Conservation (phyloP, 805 yeast genomes). For the Teunomyces kruisii region DNA sequence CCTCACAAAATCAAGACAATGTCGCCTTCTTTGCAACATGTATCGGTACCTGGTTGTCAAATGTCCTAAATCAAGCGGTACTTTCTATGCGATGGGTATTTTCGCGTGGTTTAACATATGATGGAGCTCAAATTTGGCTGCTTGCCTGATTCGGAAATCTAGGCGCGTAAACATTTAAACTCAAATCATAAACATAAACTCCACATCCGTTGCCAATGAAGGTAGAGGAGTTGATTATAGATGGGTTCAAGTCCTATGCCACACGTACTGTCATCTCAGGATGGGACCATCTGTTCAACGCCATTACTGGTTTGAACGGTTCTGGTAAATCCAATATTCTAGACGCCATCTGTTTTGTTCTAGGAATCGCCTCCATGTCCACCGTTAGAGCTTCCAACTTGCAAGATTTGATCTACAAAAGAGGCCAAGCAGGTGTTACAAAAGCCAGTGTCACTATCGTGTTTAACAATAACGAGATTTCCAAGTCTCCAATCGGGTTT, state of each 20-base stretch:
- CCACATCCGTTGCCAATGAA: slow-evolving; percentile 49
- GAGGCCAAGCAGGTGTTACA: slow-evolving; percentile 98
- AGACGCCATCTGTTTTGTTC: slow-evolving; percentile 97
- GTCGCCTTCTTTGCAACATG: not conserved
- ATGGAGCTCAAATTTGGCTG: not conserved
- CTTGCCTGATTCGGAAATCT: slow-evolving; percentile 15
- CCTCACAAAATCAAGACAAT: not conserved
- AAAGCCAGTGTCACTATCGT: slow-evolving; percentile 96
- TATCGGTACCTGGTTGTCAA: not conserved
- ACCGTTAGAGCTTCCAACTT: slow-evolving; percentile 91
- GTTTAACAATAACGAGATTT: slow-evolving; percentile 78
- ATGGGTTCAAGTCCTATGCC: slow-evolving; percentile 97
- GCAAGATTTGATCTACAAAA: slow-evolving; percentile 91
- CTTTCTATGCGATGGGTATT: not conserved
- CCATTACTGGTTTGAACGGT: slow-evolving; percentile 96
- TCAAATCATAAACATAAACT: not conserved
- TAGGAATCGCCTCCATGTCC: slow-evolving; percentile 93
- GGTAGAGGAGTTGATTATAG: slow-evolving; percentile 94
- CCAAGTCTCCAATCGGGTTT: slow-evolving; percentile 84
- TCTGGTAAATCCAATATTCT: slow-evolving; percentile 95
- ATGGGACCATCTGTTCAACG: slow-evolving; percentile 97
- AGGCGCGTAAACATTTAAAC: slow-evolving; percentile 11
- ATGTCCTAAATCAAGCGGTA: not conserved
- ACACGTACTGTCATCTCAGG: slow-evolving; percentile 91
- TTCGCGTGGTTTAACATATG: not conserved